Conservation (phyloP, 2,329 filamentous ascomycete genomes). For the Ascochyta clinopodiicola region DNA sequence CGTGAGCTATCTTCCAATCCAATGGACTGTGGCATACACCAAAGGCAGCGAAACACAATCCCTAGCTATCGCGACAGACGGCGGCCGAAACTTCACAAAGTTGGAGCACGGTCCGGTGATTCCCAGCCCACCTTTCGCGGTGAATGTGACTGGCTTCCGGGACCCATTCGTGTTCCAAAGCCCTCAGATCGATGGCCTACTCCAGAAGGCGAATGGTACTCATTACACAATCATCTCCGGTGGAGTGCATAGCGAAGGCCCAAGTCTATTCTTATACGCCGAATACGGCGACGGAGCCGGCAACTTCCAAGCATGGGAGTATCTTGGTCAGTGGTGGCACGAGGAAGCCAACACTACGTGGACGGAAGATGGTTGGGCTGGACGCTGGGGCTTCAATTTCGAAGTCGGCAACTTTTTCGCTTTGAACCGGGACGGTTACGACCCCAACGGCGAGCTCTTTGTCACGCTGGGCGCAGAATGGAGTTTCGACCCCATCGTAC, state of each 20-base stretch:
- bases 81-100: constrained; percentile 51
- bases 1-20: constrained; percentile 54
- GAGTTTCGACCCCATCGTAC: constrained; percentile 50
- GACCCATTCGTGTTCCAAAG: constrained; percentile 54
- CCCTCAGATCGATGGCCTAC: constrained; percentile 44
- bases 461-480: constrained; percentile 54
- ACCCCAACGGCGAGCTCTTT: constrained; percentile 50
- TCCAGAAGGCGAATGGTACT: constrained; percentile 44
- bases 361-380: constrained; percentile 29
- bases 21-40: constrained; percentile 56
- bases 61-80: constrained; percentile 52
- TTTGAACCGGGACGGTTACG: constrained; percentile 51
- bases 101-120: constrained; percentile 49
- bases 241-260: constrained; percentile 50
- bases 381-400: constrained; percentile 52
- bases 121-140: constrained; percentile 48
- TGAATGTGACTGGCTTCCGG: constrained; percentile 54
- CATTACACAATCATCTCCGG: constrained; percentile 52
- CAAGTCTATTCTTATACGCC: constrained; percentile 51
- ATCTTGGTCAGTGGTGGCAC: constrained; percentile 50
- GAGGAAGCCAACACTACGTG: constrained; percentile 42
- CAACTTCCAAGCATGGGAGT: constrained; percentile 50
- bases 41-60: constrained; percentile 56
- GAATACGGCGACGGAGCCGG: constrained; percentile 40
- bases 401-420: constrained; percentile 55